Conservation (phyloP, 805 yeast genomes). For the Brettanomyces sp. region DNA sequence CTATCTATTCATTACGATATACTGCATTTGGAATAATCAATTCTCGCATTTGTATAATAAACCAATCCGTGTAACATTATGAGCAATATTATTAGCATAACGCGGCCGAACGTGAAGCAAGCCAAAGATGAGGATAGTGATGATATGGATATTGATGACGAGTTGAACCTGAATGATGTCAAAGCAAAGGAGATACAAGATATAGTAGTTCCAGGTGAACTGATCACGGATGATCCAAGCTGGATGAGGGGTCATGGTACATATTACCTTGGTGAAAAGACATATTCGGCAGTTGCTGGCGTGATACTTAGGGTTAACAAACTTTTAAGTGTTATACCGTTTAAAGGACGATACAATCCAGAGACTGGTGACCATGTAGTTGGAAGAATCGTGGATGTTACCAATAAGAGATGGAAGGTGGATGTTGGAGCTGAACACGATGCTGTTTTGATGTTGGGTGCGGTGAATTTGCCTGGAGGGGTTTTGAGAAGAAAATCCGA, state of each 20-base stretch:
- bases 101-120: conserved; percentile 10
- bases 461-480: conserved; percentile 96
- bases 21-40: too few relatives aligned
- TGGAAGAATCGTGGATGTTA: conserved; percentile 91
- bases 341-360: conserved; percentile 81
- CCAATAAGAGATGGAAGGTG: conserved; percentile 91
- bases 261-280: conserved; percentile 61
- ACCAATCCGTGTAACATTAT: neutral
- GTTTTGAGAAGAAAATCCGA: conserved; percentile 88
- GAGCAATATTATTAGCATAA: conserved; percentile 17
- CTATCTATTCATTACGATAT: too few relatives aligned
- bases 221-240: conserved; percentile 87
- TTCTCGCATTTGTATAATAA: too few relatives aligned
- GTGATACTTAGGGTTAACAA: conserved; percentile 78
- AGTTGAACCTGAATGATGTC: conserved; percentile 3
- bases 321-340: conserved; percentile 74
- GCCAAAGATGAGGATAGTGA: conserved; percentile 1
- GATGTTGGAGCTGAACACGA: conserved; percentile 94
- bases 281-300: conserved; percentile 91
- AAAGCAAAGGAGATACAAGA: conserved; percentile 16
- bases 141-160: conserved; percentile 18
- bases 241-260: conserved; percentile 99
- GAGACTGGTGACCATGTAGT: conserved; percentile 95
- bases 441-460: conserved; percentile 87
- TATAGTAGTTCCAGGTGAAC: conserved; percentile 90